phyloP scores from a whole-genome alignment of 148 eudicot genomes.

The Chenopodium album region DNA sequence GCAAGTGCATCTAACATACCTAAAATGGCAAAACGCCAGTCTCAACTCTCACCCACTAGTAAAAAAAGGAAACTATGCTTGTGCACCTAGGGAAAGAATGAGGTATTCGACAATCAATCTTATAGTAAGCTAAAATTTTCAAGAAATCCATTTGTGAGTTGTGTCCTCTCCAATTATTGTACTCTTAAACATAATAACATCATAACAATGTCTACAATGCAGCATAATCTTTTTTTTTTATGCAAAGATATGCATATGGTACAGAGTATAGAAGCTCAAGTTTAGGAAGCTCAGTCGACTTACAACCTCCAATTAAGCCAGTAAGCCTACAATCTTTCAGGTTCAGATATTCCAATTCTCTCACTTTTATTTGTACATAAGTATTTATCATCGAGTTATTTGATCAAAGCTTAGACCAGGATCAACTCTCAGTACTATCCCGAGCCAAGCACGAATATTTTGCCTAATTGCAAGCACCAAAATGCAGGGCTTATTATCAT shows the following conservation, averaged over 20 bases:
- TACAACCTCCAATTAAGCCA: not conserved
- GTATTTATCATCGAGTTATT: not conserved
- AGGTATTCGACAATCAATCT: not conserved
- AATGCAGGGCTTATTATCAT: not conserved
- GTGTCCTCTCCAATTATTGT: not conserved
- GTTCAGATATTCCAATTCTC: not conserved
- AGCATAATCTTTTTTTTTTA: not conserved
- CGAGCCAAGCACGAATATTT: not conserved
- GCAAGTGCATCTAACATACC: not conserved
- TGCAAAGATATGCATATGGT: not conserved
- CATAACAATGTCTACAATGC: not conserved
- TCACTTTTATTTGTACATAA: not conserved
- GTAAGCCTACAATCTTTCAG: not conserved
- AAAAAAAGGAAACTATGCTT: not conserved
- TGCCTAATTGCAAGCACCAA: not conserved
- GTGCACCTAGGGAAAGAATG: not conserved
- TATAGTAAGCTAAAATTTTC: not conserved
- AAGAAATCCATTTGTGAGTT: not conserved
- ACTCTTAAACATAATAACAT: not conserved
- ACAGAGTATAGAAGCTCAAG: not conserved
- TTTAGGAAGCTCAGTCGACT: not conserved
- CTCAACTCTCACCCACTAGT: not conserved
- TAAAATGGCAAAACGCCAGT: not conserved
- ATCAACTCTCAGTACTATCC: not conserved
- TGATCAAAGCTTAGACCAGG: not conserved